phyloP scores from a whole-genome alignment of 2,329 filamentous ascomycete genomes.

The Helotiales sp. region DNA sequence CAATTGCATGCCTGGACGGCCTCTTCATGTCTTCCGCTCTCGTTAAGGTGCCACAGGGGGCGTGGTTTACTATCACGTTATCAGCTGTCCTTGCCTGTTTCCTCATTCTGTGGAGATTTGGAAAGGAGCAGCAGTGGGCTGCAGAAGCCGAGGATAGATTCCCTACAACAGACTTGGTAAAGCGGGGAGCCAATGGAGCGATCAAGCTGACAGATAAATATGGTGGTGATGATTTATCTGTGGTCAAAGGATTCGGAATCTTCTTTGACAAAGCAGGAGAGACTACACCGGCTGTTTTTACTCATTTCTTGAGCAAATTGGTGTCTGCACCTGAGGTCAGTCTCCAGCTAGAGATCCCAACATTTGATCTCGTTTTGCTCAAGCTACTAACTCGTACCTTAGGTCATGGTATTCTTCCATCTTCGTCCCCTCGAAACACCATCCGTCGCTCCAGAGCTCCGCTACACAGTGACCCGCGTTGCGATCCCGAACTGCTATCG shows the following conservation, averaged over 20 bases:
- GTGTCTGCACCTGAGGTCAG: slow-evolving; percentile 64
- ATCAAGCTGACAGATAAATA: slow-evolving; percentile 42
- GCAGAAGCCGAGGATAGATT: slow-evolving; percentile 65
- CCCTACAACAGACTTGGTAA: slow-evolving; percentile 46
- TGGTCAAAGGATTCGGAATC: slow-evolving; percentile 62
- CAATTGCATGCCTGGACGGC: slow-evolving; percentile 65
- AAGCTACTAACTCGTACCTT: background rate
- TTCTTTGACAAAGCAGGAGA: slow-evolving; percentile 78
- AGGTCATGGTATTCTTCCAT: slow-evolving; percentile 64
- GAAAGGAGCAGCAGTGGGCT: slow-evolving; percentile 75
- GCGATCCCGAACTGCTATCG: slow-evolving; percentile 64
- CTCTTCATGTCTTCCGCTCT: slow-evolving; percentile 69
- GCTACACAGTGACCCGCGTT: slow-evolving; percentile 42
- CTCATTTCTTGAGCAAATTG: slow-evolving; percentile 73
- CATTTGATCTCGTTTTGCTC: background rate
- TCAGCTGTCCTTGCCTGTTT: slow-evolving; percentile 59
- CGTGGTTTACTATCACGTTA: slow-evolving; percentile 74
- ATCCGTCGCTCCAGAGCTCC: slow-evolving; percentile 47
- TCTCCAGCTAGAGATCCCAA: background rate
- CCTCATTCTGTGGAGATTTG: slow-evolving; percentile 75
- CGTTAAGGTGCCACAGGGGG: slow-evolving; percentile 71
- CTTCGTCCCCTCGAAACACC: slow-evolving; percentile 63
- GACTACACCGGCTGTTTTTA: slow-evolving; percentile 64
- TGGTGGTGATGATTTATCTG: slow-evolving; percentile 41
- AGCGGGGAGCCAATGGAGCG: slow-evolving; percentile 36